A percentile compares a stretch with the other conserved stretches of the same genome.
phyloP scores from a whole-genome alignment of 73 alveolate genomes.

The Halteria grandinella region DNA sequence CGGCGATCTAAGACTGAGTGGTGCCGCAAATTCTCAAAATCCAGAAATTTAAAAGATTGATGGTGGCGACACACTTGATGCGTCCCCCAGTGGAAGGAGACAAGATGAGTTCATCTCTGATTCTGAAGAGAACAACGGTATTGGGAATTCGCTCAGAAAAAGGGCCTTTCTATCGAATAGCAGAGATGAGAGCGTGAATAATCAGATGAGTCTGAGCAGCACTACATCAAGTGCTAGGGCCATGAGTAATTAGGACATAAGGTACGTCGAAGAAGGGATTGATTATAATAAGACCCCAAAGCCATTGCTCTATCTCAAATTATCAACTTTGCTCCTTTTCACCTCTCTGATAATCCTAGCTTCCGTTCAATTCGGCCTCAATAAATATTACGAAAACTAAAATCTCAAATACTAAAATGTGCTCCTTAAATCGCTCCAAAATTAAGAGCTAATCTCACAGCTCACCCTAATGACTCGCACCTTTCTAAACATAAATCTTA shows the following conservation, averaged over 20 bases:
- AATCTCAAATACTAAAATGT: conserved; percentile 18
- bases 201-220: conserved; percentile 15
- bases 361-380: conserved; percentile 4
- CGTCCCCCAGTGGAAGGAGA: conserved; percentile 12
- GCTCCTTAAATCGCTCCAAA: background rate
- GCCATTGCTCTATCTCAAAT: conserved; percentile 1
- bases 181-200: too few species aligned
- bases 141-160: too few species aligned
- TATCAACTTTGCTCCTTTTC: background rate
- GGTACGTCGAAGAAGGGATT: conserved; percentile 39
- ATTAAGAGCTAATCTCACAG: background rate
- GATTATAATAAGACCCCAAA: conserved; percentile 41
- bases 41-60: background rate
- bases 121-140: background rate
- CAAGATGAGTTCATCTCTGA: conserved; percentile 12
- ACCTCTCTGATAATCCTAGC: background rate
- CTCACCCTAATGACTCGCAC: background rate
- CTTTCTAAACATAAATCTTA: conserved; percentile 4
- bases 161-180: too few species aligned
- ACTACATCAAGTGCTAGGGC: background rate
- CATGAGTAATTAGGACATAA: background rate
- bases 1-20: too few species aligned
- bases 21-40: background rate
- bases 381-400: background rate
- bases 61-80: background rate